phyloP scores from a whole-genome alignment of 352 stramenopile species.

The Phytophthora cryptogea region DNA sequence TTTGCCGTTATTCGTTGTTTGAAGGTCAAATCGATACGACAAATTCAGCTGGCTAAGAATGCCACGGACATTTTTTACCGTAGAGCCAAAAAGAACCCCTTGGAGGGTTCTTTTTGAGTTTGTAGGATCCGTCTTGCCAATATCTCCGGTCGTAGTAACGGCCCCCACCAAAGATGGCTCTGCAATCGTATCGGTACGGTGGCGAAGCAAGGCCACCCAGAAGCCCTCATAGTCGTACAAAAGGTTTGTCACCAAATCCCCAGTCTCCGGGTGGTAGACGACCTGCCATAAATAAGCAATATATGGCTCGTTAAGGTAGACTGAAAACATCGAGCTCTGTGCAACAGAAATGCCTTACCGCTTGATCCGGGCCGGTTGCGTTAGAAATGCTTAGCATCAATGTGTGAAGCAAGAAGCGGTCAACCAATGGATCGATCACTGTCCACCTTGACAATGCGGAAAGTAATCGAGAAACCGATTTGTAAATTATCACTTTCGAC shows the following conservation, averaged over 20 bases:
- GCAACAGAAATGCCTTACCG: constrained; percentile 31
- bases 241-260: constrained; percentile 67
- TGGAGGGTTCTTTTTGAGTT: constrained; percentile 30
- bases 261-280: constrained; percentile 81
- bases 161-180: background rate
- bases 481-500: constrained; percentile 57
- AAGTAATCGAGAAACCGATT: constrained; percentile 53
- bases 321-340: background rate
- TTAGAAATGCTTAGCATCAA: constrained; percentile 77
- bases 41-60: constrained; percentile 68
- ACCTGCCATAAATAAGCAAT: constrained; percentile 17
- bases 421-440: constrained; percentile 42
- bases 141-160: constrained; percentile 12
- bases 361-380: constrained; percentile 45
- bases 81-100: constrained; percentile 50
- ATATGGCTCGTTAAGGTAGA: constrained; percentile 4
- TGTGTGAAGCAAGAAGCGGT: constrained; percentile 61
- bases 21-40: constrained; percentile 67
- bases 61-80: constrained; percentile 47
- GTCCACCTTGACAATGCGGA: constrained; percentile 42
- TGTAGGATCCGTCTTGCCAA: constrained; percentile 30
- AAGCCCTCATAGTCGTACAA: constrained; percentile 81
- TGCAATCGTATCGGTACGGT: constrained; percentile 15
- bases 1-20: constrained; percentile 40
- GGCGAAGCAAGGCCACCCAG: constrained; percentile 57